These are phyloP conservation scores for Cenchrus fungigraminus DNA, from an alignment of 176 grass and related monocot species.

Conservation along the genomic window DNA sequence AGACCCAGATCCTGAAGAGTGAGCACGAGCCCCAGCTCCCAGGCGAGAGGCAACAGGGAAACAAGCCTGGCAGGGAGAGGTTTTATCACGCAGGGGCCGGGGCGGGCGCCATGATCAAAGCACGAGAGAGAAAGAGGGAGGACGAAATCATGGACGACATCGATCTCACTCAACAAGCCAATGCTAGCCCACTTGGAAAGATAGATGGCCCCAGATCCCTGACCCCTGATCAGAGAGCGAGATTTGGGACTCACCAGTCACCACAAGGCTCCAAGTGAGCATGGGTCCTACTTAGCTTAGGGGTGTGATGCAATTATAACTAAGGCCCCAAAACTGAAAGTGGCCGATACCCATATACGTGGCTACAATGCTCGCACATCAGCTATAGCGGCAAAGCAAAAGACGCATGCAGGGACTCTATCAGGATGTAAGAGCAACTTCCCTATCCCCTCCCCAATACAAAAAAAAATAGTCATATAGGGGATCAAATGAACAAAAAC, in stretches of 20 bases:
- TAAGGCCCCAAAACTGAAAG: conserved; percentile 38
- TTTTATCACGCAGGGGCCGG: conserved; percentile 48
- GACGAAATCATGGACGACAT: conserved; percentile 36
- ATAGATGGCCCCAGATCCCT: conserved; percentile 29
- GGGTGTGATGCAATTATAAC: neutral
- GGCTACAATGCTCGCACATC: neutral
- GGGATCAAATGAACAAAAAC: too few species aligned
- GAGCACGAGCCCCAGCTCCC: neutral
- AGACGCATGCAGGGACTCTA: conserved; percentile 1
- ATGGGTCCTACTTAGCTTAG: conserved; percentile 49
- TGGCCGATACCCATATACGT: conserved; percentile 42
- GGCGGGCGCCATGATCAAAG: conserved; percentile 47
- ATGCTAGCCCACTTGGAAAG: conserved; percentile 56
- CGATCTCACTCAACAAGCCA: conserved; percentile 20
- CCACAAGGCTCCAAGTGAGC: conserved; percentile 48
- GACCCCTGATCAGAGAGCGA: conserved; percentile 58
- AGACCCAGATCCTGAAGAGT: neutral
- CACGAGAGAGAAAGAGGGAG: conserved; percentile 33
- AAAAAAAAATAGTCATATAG: too few species aligned
- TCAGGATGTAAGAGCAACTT: neutral
- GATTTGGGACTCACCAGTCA: conserved; percentile 20
- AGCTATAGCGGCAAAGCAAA: conserved; percentile 37
- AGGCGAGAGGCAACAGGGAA: conserved; percentile 42
- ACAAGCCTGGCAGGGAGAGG: conserved; percentile 40
- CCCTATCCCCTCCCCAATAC: too few species aligned